Evolutionary conservation across 495 filamentous ascomycete species (phyloP), one percentile per base, ranked within the genome.

Genomic region (Podospora fimiseda): DNA sequence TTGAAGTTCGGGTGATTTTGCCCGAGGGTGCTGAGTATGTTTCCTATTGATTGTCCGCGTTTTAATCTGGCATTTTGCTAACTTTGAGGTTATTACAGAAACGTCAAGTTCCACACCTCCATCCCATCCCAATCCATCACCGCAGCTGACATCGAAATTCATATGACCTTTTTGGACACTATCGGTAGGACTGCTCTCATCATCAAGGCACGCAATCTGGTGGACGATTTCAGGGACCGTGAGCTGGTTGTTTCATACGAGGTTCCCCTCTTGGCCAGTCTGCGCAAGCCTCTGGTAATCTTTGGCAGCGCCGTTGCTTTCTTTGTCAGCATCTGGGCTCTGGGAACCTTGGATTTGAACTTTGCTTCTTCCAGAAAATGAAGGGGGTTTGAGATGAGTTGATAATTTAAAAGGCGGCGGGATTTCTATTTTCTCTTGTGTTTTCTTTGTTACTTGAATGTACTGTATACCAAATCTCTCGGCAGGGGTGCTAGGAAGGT

Each of bases 91-190:
- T 36, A 22, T 20, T 53, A 11, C 52, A 88, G 83, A 37, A 87
- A 90, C 62, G 80, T 91, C 43, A 71, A 80, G 60, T 89, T 78
- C 63, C 69, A 74, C 47, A 85, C 86, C 18, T 67, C 79, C 18
- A 69, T 89, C 36, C 85, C 85, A 1, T 59, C 63, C 19, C 72
- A 78, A 19, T 76, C 80, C 6, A 78, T 85, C 39, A 79, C 75
- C 49, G 72, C 81, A 8, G 81, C 87, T 70, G 58, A 56, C 7
- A 57, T 76, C 3, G 61, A 62, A 36, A 48, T 70, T 11, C 62
- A 74, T 59, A 84, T 83, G 65, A 96, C 91, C 2, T 98, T 89
- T 70, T 86, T 98, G 78, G 93, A 98, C 70, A 98, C 94, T 1
- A 66, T 89, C 24, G 93, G 93, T 55, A 88, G 93, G 23, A 90